phyloP scores from a whole-genome alignment of 768 basidiomycete species.

The Trametes gibbosa region DNA sequence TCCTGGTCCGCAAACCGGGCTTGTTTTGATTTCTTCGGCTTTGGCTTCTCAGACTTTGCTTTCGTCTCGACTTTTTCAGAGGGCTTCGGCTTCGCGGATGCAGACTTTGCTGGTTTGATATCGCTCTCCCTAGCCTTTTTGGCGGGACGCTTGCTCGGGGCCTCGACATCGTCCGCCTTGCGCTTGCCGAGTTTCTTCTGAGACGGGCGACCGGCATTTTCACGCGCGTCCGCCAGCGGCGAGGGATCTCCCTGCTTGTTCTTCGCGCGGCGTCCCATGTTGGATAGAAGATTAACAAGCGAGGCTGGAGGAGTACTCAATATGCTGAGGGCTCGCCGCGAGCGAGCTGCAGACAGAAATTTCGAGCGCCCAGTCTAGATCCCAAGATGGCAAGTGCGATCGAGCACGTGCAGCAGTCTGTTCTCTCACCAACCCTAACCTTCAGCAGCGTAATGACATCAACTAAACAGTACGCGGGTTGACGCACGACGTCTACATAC shows the following conservation, averaged over 20 bases:
- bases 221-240: constrained; percentile 44
- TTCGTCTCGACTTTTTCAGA: constrained; percentile 10
- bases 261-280: constrained; percentile 83
- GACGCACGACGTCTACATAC: too few relatives aligned
- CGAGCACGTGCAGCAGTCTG: constrained; percentile 1
- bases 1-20: constrained; percentile 30
- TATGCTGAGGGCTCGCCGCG: background rate
- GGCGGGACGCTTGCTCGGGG: constrained; percentile 24
- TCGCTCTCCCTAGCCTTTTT: constrained; percentile 26
- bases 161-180: constrained; percentile 49
- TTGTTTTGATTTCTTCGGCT: constrained; percentile 21
- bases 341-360: constrained; percentile 12
- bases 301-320: background rate
- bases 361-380: constrained; percentile 15
- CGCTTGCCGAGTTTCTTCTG: constrained; percentile 70
- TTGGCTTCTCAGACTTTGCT: constrained; percentile 16
- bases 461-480: background rate
- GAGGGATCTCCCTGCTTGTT: constrained; percentile 77
- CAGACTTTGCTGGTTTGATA: constrained; percentile 15
- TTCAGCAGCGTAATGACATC: background rate
- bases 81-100: constrained; percentile 21
- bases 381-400: constrained; percentile 3
- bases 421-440: constrained; percentile 1
- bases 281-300: background rate
- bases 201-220: constrained; percentile 31